Evolutionary conservation across 2,329 filamentous ascomycete genomes (phyloP), one percentile per base, ranked within the genome.

Genomic region (Fonsecaea multimorphosa): DNA sequence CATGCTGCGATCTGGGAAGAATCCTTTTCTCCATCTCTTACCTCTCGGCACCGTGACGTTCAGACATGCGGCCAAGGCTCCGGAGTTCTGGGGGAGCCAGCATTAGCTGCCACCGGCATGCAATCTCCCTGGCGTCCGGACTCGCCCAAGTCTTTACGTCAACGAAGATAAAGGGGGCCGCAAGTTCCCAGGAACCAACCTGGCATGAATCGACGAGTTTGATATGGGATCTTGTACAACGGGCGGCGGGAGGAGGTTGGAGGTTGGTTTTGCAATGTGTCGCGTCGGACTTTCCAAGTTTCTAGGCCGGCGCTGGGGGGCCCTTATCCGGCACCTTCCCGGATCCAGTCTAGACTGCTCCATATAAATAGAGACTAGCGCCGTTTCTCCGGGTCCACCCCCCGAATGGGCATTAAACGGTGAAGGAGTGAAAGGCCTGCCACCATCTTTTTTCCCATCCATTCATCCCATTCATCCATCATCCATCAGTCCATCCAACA

Each of bases 391-490:
- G 5, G 44, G 8, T 49, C 44, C 22, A 49, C 22, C 44, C 19
- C 44, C 44, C 44, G 11, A 49, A 49, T 24, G 44, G 44, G 44
- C 44, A 49, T n/a, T n/a, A n/a, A n/a, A n/a, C n/a, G n/a, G n/a
- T n/a, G n/a, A 49, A 49, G 24, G 19, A 8, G 44, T 22, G 19
- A 24, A 49, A 19, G 38, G 44, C 64, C 54, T 44, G 55, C 64
- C 64, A 62, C 64, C 58, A 38, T 53, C 58, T 66, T 66, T 66
- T 61, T 58, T 63, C 49, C 44, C 38, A 40, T 40, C 38, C 38
- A 38, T 16, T 38, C n/a, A 40, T 40, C 38, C 38, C 9, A 49
- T 55, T 52, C 53, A 57, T 49, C 60, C 60, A 63, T 40, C 60
- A 34, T 40, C 53, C 58, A 34, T 51, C n/a, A n/a, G n/a, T n/a